Evolutionary conservation across 805 yeast species (phyloP), one percentile per base, ranked within the genome.

Genomic region (Barnettozyma californica): DNA sequence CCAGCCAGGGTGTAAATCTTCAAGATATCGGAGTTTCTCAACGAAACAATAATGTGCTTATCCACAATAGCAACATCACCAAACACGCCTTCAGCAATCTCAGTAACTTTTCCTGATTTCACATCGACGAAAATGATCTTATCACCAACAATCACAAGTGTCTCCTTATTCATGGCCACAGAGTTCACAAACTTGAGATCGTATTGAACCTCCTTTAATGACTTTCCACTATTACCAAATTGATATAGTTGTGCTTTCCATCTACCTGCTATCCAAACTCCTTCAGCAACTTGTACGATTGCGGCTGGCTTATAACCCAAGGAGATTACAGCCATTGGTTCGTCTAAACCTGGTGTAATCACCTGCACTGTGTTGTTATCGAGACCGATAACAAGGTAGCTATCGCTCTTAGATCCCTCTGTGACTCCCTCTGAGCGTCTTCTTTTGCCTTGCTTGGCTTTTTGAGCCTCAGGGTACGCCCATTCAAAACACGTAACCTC

Each of bases 401-500:
- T n/a, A 7, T 40, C 43, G 20, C 21, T 34, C n/a, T 40, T 40
- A 2, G 23, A n/a, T 5, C 23, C 43, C 20, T 40, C n/a, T 16
- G 21, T n/a, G 6, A 19, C 10, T 4, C 43, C 43, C 21, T 40
- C 43, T 4, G 43, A 40, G 18, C 43, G 31, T 26, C 43, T 40
- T 23, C 43, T 23, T 31, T 40, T 40, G 21, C 33, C 9, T 18
- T 10, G 9, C 13, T 40, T 40, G 34, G 20, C n/a, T 7, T 40
- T 40, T n/a, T 33, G 13, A n/a, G 31, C 21, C 34, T 23, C 43
- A 18, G 43, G n/a, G 14, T 40, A 40, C 13, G 23, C 31, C 43
- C 43, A 40, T 16, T 40, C 33, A 26, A 40, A 40, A n/a, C 43
- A 40, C 25, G 43, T 27, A 16, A 40, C 43, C 16, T 25, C 33